These are phyloP conservation scores for Chaetomium cochliodes DNA, from an alignment of 495 filamentous ascomycete species.

Conservation along the genomic window DNA sequence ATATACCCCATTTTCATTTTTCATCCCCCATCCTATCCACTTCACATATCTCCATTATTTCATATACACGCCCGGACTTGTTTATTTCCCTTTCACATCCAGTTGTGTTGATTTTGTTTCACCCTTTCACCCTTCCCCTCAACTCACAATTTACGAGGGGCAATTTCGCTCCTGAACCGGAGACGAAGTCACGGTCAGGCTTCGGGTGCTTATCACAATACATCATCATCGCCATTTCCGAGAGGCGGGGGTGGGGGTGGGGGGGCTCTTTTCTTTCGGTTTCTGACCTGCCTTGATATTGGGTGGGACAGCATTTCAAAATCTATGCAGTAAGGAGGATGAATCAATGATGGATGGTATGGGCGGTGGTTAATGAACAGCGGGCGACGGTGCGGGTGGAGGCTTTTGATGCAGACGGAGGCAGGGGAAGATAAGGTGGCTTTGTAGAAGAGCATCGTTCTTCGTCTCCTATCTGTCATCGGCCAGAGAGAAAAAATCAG, in stretches of 20 bases:
- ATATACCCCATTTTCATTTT: background rate
- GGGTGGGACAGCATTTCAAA: background rate
- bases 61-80: background rate
- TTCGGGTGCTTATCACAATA: too few species aligned
- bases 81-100: background rate
- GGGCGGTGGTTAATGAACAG: slow-evolving; percentile 1
- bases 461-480: background rate
- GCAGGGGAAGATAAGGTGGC: background rate
- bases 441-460: background rate
- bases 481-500: background rate
- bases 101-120: background rate
- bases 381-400: background rate
- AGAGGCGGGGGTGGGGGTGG: too few species aligned
- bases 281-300: background rate
- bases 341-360: background rate
- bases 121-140: background rate
- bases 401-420: background rate
- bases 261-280: background rate
- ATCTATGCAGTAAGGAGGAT: background rate
- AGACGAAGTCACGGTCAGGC: too few species aligned
- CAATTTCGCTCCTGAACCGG: too few species aligned
- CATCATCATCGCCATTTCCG: too few species aligned
- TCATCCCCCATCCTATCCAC: background rate
- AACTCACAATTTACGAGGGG: background rate
- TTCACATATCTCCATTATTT: background rate